phyloP scores from a whole-genome alignment of 371 early-diverging fungal genomes.

The Dichotomocladium elegans region DNA sequence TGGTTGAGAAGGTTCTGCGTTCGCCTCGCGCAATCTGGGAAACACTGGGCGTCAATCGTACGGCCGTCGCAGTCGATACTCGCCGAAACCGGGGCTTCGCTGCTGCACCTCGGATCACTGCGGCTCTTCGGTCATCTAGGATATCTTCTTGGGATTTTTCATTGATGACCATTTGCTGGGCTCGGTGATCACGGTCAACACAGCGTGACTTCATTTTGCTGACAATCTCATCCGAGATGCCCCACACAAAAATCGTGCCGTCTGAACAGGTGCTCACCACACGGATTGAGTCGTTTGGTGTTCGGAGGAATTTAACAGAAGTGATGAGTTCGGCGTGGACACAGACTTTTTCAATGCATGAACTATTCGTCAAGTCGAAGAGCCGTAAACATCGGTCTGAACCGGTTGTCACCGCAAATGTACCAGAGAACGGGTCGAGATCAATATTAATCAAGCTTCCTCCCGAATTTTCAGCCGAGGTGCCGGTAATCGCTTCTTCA shows the following conservation, averaged over 20 bases:
- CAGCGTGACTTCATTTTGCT: conserved; percentile 45
- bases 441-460: conserved; percentile 62
- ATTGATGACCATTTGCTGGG: conserved; percentile 8
- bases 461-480: conserved; percentile 48
- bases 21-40: conserved; percentile 48
- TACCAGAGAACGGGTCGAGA: conserved; percentile 70
- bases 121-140: conserved; percentile 1
- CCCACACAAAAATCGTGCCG: conserved; percentile 80
- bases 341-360: conserved; percentile 57
- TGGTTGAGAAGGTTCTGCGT: conserved; percentile 37
- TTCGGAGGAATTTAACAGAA: conserved; percentile 56
- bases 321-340: conserved; percentile 84
- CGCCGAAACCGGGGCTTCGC: conserved; percentile 18
- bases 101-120: not conserved
- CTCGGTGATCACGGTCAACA: conserved; percentile 13
- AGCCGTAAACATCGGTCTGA: conserved; percentile 75
- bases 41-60: conserved; percentile 32
- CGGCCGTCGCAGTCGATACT: conserved; percentile 20
- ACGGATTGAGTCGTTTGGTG: conserved; percentile 43
- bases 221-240: conserved; percentile 50
- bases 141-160: conserved; percentile 2
- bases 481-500: conserved; percentile 46
- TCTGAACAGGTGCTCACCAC: conserved; percentile 76
- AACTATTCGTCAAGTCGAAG: conserved; percentile 67
- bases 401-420: conserved; percentile 66